A percentile compares a stretch with the other conserved stretches of the same genome.
Conservation (phyloP, 73 alveolate genomes). For the Tetrahymena borealis region DNA sequence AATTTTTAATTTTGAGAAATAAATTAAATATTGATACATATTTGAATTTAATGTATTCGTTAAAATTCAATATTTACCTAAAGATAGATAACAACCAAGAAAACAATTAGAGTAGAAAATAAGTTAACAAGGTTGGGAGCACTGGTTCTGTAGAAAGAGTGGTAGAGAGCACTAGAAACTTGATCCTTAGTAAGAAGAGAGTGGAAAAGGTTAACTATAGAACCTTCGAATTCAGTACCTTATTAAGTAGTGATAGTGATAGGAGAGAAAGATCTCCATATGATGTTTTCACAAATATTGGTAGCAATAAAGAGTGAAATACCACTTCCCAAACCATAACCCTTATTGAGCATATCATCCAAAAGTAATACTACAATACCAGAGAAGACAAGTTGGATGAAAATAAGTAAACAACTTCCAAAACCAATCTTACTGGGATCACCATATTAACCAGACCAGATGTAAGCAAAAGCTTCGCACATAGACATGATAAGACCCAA, state of each 20-base stretch:
- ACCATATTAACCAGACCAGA: conserved; percentile 98
- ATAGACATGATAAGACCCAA: conserved; percentile 44
- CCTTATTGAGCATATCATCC: conserved; percentile 77
- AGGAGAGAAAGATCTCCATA: conserved; percentile 99
- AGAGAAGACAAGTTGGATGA: conserved; percentile 94
- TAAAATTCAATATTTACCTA: conserved; percentile 44
- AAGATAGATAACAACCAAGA: conserved; percentile 96
- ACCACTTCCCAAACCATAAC: conserved; percentile 99
- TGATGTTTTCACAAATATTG: conserved; percentile 97
- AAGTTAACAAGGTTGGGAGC: conserved; percentile 97
- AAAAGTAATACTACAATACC: conserved; percentile 96
- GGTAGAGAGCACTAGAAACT: conserved; percentile 75
- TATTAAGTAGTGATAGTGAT: conserved; percentile 94
- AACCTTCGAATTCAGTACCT: conserved; percentile 99
- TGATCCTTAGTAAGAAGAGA: conserved; percentile 88
- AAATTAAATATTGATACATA: not conserved
- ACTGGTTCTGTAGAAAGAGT: conserved; percentile 91
- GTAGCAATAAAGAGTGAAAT: conserved; percentile 99
- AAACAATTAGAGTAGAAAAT: conserved; percentile 94
- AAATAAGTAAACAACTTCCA: conserved; percentile 87
- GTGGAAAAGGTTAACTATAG: conserved; percentile 96
- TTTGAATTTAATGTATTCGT: too few species aligned
- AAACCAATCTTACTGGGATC: conserved; percentile 84
- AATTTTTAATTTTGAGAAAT: not conserved
- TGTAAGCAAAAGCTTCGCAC: conserved; percentile 99